These are phyloP conservation scores for Aspergillus avenaceus DNA, from an alignment of 495 filamentous ascomycete species.

Conservation along the genomic window DNA sequence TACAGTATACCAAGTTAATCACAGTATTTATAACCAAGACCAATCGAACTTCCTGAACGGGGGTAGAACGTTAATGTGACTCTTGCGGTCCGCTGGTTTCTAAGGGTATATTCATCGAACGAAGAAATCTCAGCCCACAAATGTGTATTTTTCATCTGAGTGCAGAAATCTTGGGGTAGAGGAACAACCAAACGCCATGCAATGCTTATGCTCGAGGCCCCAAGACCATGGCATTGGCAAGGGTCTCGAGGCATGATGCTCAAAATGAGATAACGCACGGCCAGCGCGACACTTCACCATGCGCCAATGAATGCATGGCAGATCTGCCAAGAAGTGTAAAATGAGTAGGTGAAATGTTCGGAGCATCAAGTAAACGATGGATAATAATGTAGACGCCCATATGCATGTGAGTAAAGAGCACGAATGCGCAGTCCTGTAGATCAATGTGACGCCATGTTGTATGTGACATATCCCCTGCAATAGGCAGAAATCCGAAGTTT, in stretches of 20 bases:
- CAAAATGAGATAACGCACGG: neutral
- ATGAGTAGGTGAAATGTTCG: too few relatives aligned
- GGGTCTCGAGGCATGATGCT: neutral
- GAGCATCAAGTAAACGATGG: too few relatives aligned
- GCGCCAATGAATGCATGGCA: neutral
- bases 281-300: neutral
- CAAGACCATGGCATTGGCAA: neutral
- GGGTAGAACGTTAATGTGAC: too few relatives aligned
- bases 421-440: neutral
- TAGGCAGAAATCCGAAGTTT: neutral
- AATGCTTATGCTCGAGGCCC: slow-evolving; percentile 1
- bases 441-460: neutral
- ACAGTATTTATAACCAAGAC: neutral
- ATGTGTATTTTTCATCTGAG: neutral
- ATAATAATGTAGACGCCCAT: slow-evolving; percentile 3
- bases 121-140: neutral
- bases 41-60: neutral
- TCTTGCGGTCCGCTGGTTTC: neutral
- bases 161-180: neutral
- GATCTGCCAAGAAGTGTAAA: neutral
- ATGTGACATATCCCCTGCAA: neutral
- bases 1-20: too few relatives aligned
- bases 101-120: neutral
- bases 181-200: slow-evolving; percentile 2
- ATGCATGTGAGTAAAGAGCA: slow-evolving; percentile 3